These are phyloP conservation scores for Zygosaccharomyces sapae DNA, from an alignment of 1,139 yeast species.

Conservation along the genomic window DNA sequence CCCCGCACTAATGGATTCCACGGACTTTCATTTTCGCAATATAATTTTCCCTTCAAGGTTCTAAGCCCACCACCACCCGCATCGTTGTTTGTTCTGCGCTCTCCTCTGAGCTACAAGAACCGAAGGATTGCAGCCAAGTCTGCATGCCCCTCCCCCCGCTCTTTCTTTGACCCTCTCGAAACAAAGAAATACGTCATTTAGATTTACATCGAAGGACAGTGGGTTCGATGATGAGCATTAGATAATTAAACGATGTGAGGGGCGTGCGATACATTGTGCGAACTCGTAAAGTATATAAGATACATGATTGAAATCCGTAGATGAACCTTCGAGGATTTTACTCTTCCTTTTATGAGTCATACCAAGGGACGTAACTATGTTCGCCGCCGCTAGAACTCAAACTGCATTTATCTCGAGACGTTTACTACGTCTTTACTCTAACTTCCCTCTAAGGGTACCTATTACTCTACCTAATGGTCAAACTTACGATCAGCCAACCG, in stretches of 20 bases:
- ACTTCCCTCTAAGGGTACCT: conserved; percentile 44
- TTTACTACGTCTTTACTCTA: conserved; percentile 32
- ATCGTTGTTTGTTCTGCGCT: not conserved
- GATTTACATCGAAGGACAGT: conserved; percentile 1
- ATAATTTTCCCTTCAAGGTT: not conserved
- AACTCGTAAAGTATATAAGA: not conserved
- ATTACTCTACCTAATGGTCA: conserved; percentile 53
- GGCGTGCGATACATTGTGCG: conserved; percentile 1
- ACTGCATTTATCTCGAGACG: conserved; percentile 9
- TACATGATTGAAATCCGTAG: too few species aligned
- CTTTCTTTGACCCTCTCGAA: conserved; percentile 1
- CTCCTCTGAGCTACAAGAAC: not conserved
- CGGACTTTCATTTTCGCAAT: not conserved
- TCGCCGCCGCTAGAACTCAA: conserved; percentile 18
- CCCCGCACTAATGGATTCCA: not conserved
- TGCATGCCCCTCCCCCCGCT: conserved; percentile 5
- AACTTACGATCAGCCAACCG: conserved; percentile 50
- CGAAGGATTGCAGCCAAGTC: not conserved
- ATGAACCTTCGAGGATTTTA: not conserved
- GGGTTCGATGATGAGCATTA: not conserved
- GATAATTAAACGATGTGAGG: conserved; percentile 4
- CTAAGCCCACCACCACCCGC: not conserved
- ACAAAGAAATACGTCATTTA: not conserved
- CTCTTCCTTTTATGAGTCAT: not conserved
- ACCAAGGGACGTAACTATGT: not conserved